These are phyloP conservation scores for Cladosporium sp. DNA, from an alignment of 2,329 filamentous ascomycete species.

Conservation along the genomic window DNA sequence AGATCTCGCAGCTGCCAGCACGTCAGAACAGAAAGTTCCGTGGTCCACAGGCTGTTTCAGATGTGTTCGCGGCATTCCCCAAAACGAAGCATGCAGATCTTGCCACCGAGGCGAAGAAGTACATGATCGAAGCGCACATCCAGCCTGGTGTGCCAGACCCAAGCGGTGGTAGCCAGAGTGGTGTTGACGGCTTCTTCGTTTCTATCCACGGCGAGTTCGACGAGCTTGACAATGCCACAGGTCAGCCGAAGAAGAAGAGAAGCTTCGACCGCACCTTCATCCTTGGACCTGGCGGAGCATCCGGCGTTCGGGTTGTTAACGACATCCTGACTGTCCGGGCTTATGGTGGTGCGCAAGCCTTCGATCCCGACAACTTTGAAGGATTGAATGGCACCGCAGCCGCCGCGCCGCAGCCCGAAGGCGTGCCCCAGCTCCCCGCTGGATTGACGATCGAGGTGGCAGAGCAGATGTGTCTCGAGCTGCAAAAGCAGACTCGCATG, in stretches of 20 bases:
- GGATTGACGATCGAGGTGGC: constrained; percentile 29
- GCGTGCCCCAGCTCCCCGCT: constrained; percentile 22
- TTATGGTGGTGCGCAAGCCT: constrained; percentile 56
- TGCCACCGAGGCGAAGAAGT: constrained; percentile 62
- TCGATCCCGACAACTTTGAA: constrained; percentile 37
- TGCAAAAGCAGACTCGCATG: constrained; percentile 76
- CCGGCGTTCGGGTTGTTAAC: constrained; percentile 69
- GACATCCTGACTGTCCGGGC: constrained; percentile 73
- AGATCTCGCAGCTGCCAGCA: constrained; percentile 58
- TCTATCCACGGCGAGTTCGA: constrained; percentile 82
- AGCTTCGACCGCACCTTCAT: constrained; percentile 81
- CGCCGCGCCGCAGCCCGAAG: constrained; percentile 14
- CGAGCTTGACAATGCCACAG: constrained; percentile 58
- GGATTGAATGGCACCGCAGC: constrained; percentile 19
- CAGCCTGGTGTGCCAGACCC: constrained; percentile 69
- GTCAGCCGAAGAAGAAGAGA: constrained; percentile 55
- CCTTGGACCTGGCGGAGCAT: constrained; percentile 67
- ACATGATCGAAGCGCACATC: constrained; percentile 77
- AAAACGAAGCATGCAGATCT: constrained; percentile 71
- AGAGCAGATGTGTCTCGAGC: constrained; percentile 61
- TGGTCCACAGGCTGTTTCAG: constrained; percentile 61
- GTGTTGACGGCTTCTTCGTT: constrained; percentile 74
- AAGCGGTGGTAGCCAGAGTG: constrained; percentile 56
- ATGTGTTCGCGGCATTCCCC: constrained; percentile 67
- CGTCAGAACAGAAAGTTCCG: constrained; percentile 63